phyloP scores from a whole-genome alignment of 2,329 filamentous ascomycete genomes.

The Cryphonectria naterciae region DNA sequence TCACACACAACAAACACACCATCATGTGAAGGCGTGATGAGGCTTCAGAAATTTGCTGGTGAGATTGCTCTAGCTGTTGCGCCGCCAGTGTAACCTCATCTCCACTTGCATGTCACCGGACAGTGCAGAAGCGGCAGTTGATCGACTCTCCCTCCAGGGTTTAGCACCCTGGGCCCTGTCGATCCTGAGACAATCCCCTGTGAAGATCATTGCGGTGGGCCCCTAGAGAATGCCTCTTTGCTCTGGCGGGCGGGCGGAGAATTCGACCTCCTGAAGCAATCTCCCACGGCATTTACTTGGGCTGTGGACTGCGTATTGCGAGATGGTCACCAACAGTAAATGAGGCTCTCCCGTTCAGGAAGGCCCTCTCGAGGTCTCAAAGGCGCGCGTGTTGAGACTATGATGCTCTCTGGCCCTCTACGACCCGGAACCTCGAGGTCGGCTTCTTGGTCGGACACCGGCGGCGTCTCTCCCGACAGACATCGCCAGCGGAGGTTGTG shows the following conservation, averaged over 20 bases:
- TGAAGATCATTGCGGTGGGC: slow-evolving; percentile 16
- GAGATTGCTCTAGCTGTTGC: not conserved
- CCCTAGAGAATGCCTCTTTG: not conserved
- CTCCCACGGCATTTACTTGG: slow-evolving; percentile 2
- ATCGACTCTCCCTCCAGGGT: slow-evolving; percentile 3
- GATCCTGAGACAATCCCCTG: slow-evolving; percentile 20
- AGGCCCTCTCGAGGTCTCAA: not conserved
- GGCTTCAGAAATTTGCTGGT: slow-evolving; percentile 7
- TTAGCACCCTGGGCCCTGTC: slow-evolving; percentile 5
- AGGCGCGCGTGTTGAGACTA: not conserved
- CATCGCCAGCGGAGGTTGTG: not conserved
- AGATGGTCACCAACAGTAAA: slow-evolving; percentile 1
- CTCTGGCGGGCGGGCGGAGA: slow-evolving; percentile 4
- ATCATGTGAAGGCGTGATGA: not conserved
- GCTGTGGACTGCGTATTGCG: not conserved
- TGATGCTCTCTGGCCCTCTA: not conserved
- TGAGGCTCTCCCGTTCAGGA: slow-evolving; percentile 15
- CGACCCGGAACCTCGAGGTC: not conserved
- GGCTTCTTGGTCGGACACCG: not conserved
- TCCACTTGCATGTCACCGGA: slow-evolving; percentile 1
- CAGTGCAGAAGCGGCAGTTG: slow-evolving; percentile 15
- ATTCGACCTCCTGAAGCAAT: slow-evolving; percentile 7
- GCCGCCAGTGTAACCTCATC: slow-evolving; percentile 3
- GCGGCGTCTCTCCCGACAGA: not conserved
- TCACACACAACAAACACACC: not conserved